Percentiles rank a stretch among this genome's conserved stretches.
Conservation (phyloP, 768 basidiomycete genomes). For the Imleria badia region DNA sequence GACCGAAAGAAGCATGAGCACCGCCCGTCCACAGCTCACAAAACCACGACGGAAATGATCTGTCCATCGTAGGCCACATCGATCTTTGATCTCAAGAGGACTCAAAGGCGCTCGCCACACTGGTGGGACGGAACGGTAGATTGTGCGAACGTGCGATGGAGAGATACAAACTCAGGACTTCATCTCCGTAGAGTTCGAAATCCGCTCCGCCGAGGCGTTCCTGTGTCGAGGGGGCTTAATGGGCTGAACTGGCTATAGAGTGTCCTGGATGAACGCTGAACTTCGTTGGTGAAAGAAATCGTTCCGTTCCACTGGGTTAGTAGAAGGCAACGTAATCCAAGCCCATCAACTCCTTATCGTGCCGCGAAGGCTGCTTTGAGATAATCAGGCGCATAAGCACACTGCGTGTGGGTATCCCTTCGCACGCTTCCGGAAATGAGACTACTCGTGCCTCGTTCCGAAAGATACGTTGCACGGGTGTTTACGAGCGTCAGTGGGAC, state of each 20-base stretch:
- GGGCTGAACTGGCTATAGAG: conserved; percentile 25
- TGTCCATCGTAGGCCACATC: conserved; percentile 13
- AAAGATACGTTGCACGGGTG: conserved; percentile 9
- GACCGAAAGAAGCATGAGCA: conserved; percentile 12
- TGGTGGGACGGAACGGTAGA: conserved; percentile 8
- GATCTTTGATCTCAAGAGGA: conserved; percentile 19
- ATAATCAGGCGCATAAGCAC: conserved; percentile 14
- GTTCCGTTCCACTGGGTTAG: conserved; percentile 13
- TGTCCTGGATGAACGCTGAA: conserved; percentile 15
- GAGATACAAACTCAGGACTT: conserved; percentile 18
- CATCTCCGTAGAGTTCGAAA: conserved; percentile 28
- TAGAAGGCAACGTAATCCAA: conserved; percentile 9
- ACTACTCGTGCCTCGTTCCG: conserved; percentile 2
- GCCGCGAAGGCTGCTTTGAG: conserved; percentile 10
- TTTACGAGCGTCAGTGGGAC: conserved; percentile 11
- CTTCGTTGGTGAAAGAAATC: conserved; percentile 8
- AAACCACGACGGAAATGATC: conserved; percentile 26
- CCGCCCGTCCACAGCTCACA: background rate
- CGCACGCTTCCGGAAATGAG: conserved; percentile 19
- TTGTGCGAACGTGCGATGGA: conserved; percentile 28
- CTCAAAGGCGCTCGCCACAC: conserved; percentile 10
- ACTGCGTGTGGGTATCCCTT: background rate
- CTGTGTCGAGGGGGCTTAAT: conserved; percentile 16
- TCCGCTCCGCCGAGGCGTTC: conserved; percentile 31
- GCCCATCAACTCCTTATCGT: conserved; percentile 8